phyloP scores from a whole-genome alignment of 495 filamentous ascomycete genomes.

The Penicillium coprophilum region DNA sequence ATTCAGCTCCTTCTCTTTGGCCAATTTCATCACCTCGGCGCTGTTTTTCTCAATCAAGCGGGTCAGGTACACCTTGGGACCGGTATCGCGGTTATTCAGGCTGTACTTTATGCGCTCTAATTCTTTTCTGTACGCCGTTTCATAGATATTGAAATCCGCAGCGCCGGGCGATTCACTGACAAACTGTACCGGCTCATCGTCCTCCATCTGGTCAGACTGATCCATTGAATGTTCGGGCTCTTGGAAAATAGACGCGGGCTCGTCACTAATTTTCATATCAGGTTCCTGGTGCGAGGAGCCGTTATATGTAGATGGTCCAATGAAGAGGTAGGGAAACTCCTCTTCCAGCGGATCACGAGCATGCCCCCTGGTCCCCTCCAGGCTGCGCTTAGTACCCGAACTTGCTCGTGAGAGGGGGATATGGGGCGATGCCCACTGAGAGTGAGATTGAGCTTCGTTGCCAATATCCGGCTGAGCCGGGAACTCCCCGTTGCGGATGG shows the following conservation, averaged over 20 bases:
- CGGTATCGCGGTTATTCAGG: slow-evolving; percentile 33
- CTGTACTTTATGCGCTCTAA: slow-evolving; percentile 64
- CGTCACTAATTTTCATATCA: slow-evolving; percentile 13
- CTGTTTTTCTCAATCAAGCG: slow-evolving; percentile 56
- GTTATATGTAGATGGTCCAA: slow-evolving; percentile 60
- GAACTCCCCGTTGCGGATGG: slow-evolving; percentile 27
- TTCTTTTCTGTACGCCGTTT: slow-evolving; percentile 79
- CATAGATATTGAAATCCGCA: slow-evolving; percentile 82
- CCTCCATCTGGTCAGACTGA: slow-evolving; percentile 17
- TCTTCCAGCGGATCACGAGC: slow-evolving; percentile 63
- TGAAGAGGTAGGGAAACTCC: slow-evolving; percentile 66
- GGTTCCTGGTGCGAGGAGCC: slow-evolving; percentile 26
- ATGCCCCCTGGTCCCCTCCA: slow-evolving; percentile 58
- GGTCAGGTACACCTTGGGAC: slow-evolving; percentile 56
- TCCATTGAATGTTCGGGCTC: slow-evolving; percentile 31
- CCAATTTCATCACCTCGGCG: slow-evolving; percentile 43
- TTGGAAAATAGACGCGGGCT: slow-evolving; percentile 20
- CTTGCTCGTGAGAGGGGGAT: slow-evolving; percentile 36
- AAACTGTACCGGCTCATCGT: slow-evolving; percentile 32
- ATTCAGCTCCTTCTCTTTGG: slow-evolving; percentile 32
- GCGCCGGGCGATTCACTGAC: slow-evolving; percentile 81
- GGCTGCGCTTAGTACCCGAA: slow-evolving; percentile 42
- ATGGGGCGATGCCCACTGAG: slow-evolving; percentile 29
- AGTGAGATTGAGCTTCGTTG: slow-evolving; percentile 12
- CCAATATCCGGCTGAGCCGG: slow-evolving; percentile 20